Base-by-base conservation (phyloP, 352 stramenopile genomes). In the Pythium vanterpoolii region DNA sequence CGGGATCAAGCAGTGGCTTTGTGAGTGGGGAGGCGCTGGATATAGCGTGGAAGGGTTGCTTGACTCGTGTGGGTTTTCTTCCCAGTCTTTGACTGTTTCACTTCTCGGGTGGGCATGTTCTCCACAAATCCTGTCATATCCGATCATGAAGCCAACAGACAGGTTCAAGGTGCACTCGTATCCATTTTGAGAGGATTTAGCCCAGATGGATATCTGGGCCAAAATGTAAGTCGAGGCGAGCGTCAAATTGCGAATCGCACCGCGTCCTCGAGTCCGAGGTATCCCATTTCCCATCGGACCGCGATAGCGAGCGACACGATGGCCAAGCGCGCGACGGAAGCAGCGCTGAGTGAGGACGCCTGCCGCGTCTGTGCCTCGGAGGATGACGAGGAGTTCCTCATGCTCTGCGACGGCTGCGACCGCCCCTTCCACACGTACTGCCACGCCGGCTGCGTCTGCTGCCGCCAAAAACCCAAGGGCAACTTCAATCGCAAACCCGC, bases 401-500 rank as follows among this genome's bases (percentile, higher is more conserved):
- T 93, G 58, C 77, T 93, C 49, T 93, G 84, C 49, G 84, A 93
- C 64, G 78, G 84, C 23, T 93, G 84, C 56, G 84, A 93, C 58
- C 71, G 72, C 19, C 66, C 81, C 23, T 93, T 84, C 70, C 84
- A 93, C 62, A 90, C 80, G 11, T 73, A 70, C 36, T 93, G 81
- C 71, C 76, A 85, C 60, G 62, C 79, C 11, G 83, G 83, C 51
- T 93, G 83, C 69, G 79, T 83, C 23, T 93, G 83, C 71, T 93
- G 83, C 68, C 74, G 76, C 52, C 71, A 77, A 34, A 90, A 90
- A 61, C 83, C 83, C 48, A 85, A 83, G 63, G 85, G 79, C 70
- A 87, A 79, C 63, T 90, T 90, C 65, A 78, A 76, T 39, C 80
- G 80, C 66, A 87, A 89, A 56, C 80, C 78, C 11, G 66, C 79